These are phyloP conservation scores for Hyphopichia khmerensis DNA, from an alignment of 1,139 yeast genomes.

Conservation along the genomic window DNA sequence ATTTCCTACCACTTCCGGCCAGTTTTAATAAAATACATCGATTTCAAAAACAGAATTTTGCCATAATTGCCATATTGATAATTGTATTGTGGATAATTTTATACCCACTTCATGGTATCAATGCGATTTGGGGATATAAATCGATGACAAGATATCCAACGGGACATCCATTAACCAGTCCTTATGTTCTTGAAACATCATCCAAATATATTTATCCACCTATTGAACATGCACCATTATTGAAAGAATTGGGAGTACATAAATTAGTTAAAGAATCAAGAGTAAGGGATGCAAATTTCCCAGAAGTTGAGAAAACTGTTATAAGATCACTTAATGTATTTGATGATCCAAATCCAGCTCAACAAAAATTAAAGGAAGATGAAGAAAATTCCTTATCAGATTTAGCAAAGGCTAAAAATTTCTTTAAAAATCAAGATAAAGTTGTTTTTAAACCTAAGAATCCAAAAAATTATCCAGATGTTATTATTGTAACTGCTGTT, in stretches of 20 bases:
- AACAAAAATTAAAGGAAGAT: slow-evolving; percentile 38
- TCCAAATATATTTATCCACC: slow-evolving; percentile 63
- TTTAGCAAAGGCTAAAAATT: slow-evolving; percentile 49
- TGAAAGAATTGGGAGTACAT: slow-evolving; percentile 54
- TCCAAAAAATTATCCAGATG: slow-evolving; percentile 54
- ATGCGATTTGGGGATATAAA: slow-evolving; percentile 8
- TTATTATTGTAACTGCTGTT: slow-evolving; percentile 76
- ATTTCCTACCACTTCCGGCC: slow-evolving; percentile 36
- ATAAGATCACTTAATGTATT: slow-evolving; percentile 41
- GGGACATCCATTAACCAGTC: slow-evolving; percentile 36
- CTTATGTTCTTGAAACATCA: slow-evolving; percentile 38
- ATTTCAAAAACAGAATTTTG: slow-evolving; percentile 16
- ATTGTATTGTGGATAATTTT: slow-evolving; percentile 23
- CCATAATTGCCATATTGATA: slow-evolving; percentile 14
- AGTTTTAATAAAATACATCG: slow-evolving; percentile 21
- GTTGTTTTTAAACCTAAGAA: slow-evolving; percentile 48
- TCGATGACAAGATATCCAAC: slow-evolving; percentile 22
- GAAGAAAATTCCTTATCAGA: slow-evolving; percentile 37
- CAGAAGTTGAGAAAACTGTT: slow-evolving; percentile 33
- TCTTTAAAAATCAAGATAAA: slow-evolving; percentile 66
- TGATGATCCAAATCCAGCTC: slow-evolving; percentile 44
- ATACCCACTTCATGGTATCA: slow-evolving; percentile 19
- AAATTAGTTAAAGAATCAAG: slow-evolving; percentile 48
- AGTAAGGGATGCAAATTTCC: slow-evolving; percentile 36
- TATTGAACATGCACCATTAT: slow-evolving; percentile 60